phyloP scores from a whole-genome alignment of 2,329 filamentous ascomycete species.

The Penicillium decumbens region DNA sequence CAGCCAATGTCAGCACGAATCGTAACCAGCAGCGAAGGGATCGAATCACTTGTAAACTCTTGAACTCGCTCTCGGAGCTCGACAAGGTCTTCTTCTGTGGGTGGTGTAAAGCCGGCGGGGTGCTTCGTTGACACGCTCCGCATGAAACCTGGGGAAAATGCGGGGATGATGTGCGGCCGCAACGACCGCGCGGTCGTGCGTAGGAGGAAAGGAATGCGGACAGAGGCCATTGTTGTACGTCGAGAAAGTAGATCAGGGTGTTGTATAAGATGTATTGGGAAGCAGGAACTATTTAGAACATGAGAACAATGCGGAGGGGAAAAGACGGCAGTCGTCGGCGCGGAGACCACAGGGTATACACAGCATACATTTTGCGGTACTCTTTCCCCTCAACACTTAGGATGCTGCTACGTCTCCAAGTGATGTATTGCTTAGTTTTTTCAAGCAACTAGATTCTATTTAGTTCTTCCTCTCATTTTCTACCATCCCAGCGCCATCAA shows the following conservation, averaged over 20 bases:
- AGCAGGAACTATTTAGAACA: constrained; percentile 8
- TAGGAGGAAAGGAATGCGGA: constrained; percentile 32
- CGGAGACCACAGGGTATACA: background rate
- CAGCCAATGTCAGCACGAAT: constrained; percentile 1
- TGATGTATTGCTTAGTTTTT: background rate
- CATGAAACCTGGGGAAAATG: constrained; percentile 26
- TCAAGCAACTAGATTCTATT: background rate
- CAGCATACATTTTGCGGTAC: background rate
- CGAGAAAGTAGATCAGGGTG: background rate
- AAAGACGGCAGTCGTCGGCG: constrained; percentile 22
- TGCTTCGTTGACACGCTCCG: constrained; percentile 62
- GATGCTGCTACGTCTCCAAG: background rate
- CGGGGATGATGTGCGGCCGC: constrained; percentile 28
- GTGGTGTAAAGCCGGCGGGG: constrained; percentile 60
- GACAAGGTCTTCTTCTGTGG: constrained; percentile 66
- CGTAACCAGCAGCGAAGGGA: background rate
- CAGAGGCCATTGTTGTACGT: constrained; percentile 29
- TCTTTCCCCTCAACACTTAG: background rate
- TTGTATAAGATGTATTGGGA: background rate
- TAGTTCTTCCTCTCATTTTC: background rate
- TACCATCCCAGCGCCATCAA: background rate
- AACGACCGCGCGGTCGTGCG: constrained; percentile 31
- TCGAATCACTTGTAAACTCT: constrained; percentile 65
- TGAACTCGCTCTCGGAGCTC: constrained; percentile 80
- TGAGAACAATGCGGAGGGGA: constrained; percentile 2